These are phyloP conservation scores for Hagleromyces aurorensis DNA, from an alignment of 805 yeast species.

Conservation along the genomic window DNA sequence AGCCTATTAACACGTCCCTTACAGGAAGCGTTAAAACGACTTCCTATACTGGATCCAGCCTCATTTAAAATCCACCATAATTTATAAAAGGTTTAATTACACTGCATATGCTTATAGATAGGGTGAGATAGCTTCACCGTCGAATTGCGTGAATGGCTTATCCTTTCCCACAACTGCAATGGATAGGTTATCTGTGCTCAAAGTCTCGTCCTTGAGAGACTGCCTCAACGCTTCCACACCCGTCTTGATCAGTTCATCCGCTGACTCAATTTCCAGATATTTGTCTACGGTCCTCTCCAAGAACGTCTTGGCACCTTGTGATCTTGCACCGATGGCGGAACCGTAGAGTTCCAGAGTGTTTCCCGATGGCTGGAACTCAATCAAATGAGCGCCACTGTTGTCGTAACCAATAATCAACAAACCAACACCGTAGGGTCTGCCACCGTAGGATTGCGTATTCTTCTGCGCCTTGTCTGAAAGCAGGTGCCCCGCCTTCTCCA, in stretches of 20 bases:
- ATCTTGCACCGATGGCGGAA: conserved; percentile 95
- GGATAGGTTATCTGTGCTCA: conserved; percentile 75
- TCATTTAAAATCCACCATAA: no score
- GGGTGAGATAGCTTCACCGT: conserved; percentile 66
- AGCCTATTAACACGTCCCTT: no score
- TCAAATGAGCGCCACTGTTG: conserved; percentile 87
- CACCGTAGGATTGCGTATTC: conserved; percentile 92
- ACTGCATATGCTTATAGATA: conserved; percentile 25
- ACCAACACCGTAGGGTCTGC: conserved; percentile 98
- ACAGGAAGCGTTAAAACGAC: no score
- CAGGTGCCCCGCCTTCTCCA: conserved; percentile 72
- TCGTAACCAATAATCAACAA: conserved; percentile 83
- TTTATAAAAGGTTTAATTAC: no score
- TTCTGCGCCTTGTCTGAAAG: conserved; percentile 96
- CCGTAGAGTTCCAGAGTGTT: conserved; percentile 86
- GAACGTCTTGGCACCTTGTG: conserved; percentile 96
- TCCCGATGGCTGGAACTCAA: conserved; percentile 95
- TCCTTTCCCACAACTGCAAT: conserved; percentile 89
- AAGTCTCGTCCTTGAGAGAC: conserved; percentile 90
- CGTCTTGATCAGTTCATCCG: conserved; percentile 72
- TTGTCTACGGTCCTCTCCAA: conserved; percentile 76
- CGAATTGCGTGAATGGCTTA: conserved; percentile 65
- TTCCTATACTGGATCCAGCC: no score
- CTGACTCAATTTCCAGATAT: conserved; percentile 48
- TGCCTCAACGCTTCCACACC: conserved; percentile 91